Evolutionary conservation across 31 red algal genomes (phyloP), one percentile per base, ranked within the genome.

Genomic region (Endocladia muricata): DNA sequence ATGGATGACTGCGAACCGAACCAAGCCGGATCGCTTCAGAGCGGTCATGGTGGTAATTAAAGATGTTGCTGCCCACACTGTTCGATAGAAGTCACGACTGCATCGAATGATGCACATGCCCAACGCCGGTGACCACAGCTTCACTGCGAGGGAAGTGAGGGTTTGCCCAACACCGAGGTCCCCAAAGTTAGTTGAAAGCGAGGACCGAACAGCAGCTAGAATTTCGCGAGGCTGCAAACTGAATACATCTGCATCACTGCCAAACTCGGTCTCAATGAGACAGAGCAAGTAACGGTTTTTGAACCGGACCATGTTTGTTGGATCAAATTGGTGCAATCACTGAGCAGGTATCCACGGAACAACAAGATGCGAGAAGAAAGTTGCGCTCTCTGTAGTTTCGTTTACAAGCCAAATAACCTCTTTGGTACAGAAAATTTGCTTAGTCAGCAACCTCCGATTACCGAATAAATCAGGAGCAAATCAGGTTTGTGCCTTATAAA

Each of bases 241-340:
- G 40, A 66, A 47, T n/a, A 83, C 38, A 37, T 64, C 55, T 43
- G 33, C 34, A 21, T 75, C 59, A n/a, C 43, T 38, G 39, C 59
- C 61, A 17, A 57, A 26, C 37, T 68, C 73, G 32, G 61, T 36
- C 25, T 78, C 58, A 40, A 87, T 70, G 31, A 52, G 40, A 35
- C 82, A 85, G 8, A 87, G 83, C 19, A 87, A 38, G 49, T 87
- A 87, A 6, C 83, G 59, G 54, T 87, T 78, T 41, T 78, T 77
- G 74, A 87, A 77, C n/a, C 83, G 69, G 74, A 87, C 83, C 83
- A 87, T 87, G n/a, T 49, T 47, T 60, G 28, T 9, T 63, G 8
- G 17, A 9, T 63, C 22, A 21, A 13, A 21, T 30, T 63, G 59
- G 17, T n/a, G n/a, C n/a, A n/a, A n/a, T n/a, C n/a, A n/a, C n/a